A percentile compares a stretch with the other conserved stretches of the same genome.
These are phyloP conservation scores for Amanita pallidorosea DNA, from an alignment of 768 basidiomycete species.

Conservation along the genomic window DNA sequence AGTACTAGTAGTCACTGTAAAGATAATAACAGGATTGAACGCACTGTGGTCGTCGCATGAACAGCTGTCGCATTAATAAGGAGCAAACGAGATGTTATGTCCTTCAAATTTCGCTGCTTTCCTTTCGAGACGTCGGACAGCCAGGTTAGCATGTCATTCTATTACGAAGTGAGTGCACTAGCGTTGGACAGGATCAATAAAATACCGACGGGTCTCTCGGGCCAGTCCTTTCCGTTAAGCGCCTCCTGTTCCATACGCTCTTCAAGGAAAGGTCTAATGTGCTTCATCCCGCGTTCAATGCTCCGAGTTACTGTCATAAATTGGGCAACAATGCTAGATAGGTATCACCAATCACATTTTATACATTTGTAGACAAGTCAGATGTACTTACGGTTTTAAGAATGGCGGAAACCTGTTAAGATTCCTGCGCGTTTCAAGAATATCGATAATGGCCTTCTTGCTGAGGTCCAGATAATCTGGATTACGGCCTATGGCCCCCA, in stretches of 20 bases:
- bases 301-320: conserved; percentile 8
- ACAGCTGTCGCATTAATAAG: conserved; percentile 26
- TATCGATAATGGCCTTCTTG: conserved; percentile 10
- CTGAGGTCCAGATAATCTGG: conserved; percentile 11
- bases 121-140: conserved; percentile 26
- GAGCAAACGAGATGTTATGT: conserved; percentile 23
- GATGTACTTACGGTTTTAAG: conserved; percentile 12
- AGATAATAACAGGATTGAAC: background rate
- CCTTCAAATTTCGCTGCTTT: conserved; percentile 12
- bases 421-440: conserved; percentile 10
- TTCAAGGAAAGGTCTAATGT: conserved; percentile 17
- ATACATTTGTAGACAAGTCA: background rate
- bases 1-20: background rate
- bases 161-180: background rate
- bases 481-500: conserved; percentile 12
- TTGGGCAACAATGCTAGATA: conserved; percentile 9
- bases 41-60: conserved; percentile 31
- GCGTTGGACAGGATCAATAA: background rate
- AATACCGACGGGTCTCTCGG: conserved; percentile 18
- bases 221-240: conserved; percentile 16
- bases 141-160: conserved; percentile 40
- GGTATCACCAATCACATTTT: background rate
- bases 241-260: conserved; percentile 15
- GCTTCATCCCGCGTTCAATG: conserved; percentile 9
- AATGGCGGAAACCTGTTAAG: conserved; percentile 15